Base-by-base conservation (phyloP, 768 basidiomycete genomes). In the Chlorophyllum brunneum region DNA sequence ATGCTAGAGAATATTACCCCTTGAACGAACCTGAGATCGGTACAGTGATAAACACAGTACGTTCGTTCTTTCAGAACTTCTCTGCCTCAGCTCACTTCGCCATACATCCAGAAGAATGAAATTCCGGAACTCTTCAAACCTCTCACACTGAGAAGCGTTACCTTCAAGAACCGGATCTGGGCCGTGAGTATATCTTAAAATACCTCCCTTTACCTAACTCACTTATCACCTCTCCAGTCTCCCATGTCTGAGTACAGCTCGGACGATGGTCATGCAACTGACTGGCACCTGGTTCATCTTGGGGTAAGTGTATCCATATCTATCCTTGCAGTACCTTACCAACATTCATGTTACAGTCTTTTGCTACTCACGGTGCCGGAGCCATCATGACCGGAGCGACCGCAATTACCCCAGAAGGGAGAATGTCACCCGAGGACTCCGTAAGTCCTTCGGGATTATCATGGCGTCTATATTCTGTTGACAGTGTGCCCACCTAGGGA, bases 241-340 rank as follows among this genome's bases (percentile, higher is more conserved):
- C 86, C 86, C 1, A 90, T 92, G 89, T 91, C 89, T 65, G 83
- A 86, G 66, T 92, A 92, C 68, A 85, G 82, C 52, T 75, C 82
- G 5, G 78, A 86, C 39, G 69, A 83, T 45, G 90, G 90, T 0
- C 82, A 86, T 59, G 81, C 83, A 3, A 90, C 89, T 1, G 86
- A 91, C 56, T 92, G 85, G 83, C 92, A 93, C 65, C 66, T 92
- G 3, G 86, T 90, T n/a, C 88, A 92, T 61, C 74, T 88, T 26
- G 86, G 86, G 1, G 80, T 81, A 54, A 0, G 81, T 80, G 57
- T 33, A 40, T 20, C 1, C 37, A 16, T 22, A 15, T 8, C 23
- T n/a, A 26, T 43, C 1, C 29, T 29, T 20, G 20, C 16, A 23
- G 38, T 11, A 41, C 26, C 31, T 33, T 7, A 11, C 5, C 6